phyloP scores from a whole-genome alignment of 2,329 filamentous ascomycete genomes.

The Fusarium protoensiforme region DNA sequence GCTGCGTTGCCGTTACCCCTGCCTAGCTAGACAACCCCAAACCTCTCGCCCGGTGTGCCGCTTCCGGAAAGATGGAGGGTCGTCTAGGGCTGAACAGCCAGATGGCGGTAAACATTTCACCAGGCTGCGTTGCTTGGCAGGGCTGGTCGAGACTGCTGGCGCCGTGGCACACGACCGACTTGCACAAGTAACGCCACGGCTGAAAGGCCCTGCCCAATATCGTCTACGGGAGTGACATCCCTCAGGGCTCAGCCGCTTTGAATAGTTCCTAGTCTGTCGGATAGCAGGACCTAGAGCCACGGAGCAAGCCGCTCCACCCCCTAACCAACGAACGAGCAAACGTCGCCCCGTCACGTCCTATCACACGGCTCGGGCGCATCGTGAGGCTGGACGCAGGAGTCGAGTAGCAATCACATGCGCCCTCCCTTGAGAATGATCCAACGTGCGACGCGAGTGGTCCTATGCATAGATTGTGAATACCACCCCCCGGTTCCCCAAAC shows the following conservation, averaged over 20 bases:
- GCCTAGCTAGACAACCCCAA: neutral
- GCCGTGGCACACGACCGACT: constrained; percentile 4
- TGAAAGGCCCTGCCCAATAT: constrained; percentile 17
- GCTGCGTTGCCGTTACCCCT: neutral
- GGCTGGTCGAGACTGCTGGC: constrained; percentile 12
- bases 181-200: constrained; percentile 24
- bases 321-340: neutral
- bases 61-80: constrained; percentile 10
- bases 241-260: constrained; percentile 10
- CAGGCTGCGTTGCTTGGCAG: constrained; percentile 7
- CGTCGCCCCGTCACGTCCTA: constrained; percentile 3
- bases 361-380: constrained; percentile 11
- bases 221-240: constrained; percentile 11
- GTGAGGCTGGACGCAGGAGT: constrained; percentile 32
- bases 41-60: constrained; percentile 21
- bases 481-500: neutral
- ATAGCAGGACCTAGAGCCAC: neutral
- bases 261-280: constrained; percentile 13
- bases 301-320: constrained; percentile 9
- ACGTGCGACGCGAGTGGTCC: constrained; percentile 1
- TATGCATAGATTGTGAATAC: neutral
- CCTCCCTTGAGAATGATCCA: neutral
- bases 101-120: constrained; percentile 12
- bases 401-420: constrained; percentile 27
- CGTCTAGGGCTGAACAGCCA: neutral